Evolutionary conservation across 768 basidiomycete genomes (phyloP), one percentile per base, ranked within the genome.

Genomic region (Auriculariales sp.): DNA sequence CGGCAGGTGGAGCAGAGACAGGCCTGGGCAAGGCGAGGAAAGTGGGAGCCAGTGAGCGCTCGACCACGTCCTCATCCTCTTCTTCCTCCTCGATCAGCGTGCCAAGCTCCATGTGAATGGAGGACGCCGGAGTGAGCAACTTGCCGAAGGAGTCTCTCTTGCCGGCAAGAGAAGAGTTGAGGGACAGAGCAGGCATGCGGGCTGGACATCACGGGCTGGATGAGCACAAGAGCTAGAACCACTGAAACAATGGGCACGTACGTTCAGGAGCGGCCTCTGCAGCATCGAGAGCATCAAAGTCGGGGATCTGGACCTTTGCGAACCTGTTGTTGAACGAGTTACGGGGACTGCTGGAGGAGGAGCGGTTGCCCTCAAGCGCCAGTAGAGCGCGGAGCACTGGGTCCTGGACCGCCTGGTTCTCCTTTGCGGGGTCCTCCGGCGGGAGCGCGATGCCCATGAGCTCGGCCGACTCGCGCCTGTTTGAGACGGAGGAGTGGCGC

Each of bases 11-110:
- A 32, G 24, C 31, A 46, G 35, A 3, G 10, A 14, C 46, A 15
- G 44, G 22, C n/a, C 28, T 28, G 3, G 50, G 27, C 15, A 25
- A 12, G 12, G 48, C 29, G 22, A 54, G n/a, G 15, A 59, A 47
- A 47, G 60, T 51, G 25, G 57, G 42, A 17, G 52, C 52, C 5
- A 61, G 53, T 36, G 53, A 35, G 25, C 49, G 32, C 22, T 57
- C 62, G 1, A 54, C 50, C 24, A 64, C 64, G 3, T 83, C 83
- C 24, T 90, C 88, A 34, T 89, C 89, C 46, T 92, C 87, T 48
- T 90, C 88, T 50, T 91, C 85, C 58, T 88, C 89, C 58, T 89
- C 88, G 28, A 91, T 67, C 27, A 90, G 70, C 15, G 87, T 89
- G 52, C 77, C 75, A 10, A 90, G 71, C 56, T 81, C 76, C 61